A percentile compares a stretch with the other conserved stretches of the same genome.
phyloP scores from a whole-genome alignment of 805 yeast species.

The Torulaspora gathmanii region DNA sequence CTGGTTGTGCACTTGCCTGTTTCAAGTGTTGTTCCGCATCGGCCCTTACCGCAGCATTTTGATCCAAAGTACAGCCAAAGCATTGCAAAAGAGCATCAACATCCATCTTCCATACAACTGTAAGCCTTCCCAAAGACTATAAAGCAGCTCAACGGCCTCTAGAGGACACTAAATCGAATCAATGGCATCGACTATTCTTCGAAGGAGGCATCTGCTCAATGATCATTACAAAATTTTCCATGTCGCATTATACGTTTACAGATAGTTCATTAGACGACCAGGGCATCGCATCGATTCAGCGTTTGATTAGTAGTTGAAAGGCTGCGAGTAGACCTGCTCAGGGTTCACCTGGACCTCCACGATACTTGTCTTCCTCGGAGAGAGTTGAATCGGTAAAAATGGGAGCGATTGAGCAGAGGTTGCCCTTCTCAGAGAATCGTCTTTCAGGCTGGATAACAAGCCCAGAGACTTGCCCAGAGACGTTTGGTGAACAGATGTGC shows the following conservation, averaged over 20 bases:
- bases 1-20: constrained; percentile 53
- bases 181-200: not conserved
- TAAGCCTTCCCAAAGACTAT: not conserved
- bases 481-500: not conserved
- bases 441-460: constrained; percentile 10
- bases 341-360: constrained; percentile 23
- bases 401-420: constrained; percentile 9
- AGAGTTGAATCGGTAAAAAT: constrained; percentile 19
- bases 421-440: constrained; percentile 7
- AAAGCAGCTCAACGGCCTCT: not conserved
- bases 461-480: constrained; percentile 8
- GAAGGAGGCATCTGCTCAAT: not conserved
- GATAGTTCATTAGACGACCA: constrained; percentile 3
- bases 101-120: constrained; percentile 49
- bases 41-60: constrained; percentile 54
- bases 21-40: constrained; percentile 67
- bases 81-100: constrained; percentile 62
- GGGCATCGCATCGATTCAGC: not conserved
- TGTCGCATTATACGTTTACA: constrained; percentile 7
- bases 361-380: constrained; percentile 25
- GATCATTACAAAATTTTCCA: constrained; percentile 6
- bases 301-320: constrained; percentile 20
- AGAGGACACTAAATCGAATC: not conserved
- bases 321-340: constrained; percentile 34
- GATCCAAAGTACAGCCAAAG: constrained; percentile 72